phyloP scores from a whole-genome alignment of 768 basidiomycete genomes.

The Chlorophyllum brunneum region DNA sequence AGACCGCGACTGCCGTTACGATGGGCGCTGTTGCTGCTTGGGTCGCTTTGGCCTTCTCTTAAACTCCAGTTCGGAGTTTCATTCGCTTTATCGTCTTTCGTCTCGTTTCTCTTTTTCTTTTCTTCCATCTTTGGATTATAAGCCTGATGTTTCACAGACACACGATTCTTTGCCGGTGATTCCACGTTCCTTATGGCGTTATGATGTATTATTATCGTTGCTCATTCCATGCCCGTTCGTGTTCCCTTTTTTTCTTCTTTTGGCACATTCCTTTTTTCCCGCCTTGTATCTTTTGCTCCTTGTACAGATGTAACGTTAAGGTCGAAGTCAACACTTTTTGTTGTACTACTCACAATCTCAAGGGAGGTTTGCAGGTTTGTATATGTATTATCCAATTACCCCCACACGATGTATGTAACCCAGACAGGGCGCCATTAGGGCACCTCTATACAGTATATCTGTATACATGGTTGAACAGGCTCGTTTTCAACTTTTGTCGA shows the following conservation, averaged over 20 bases:
- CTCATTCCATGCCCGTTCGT: no score
- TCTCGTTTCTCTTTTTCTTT: background rate
- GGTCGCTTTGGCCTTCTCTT: constrained; percentile 69
- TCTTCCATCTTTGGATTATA: no score
- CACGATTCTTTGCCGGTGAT: no score
- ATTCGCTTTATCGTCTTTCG: background rate
- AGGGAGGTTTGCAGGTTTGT: background rate
- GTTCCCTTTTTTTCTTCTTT: background rate
- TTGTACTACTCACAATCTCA: background rate
- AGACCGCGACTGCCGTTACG: constrained; percentile 59
- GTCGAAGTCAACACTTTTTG: background rate
- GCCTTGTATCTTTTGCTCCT: background rate
- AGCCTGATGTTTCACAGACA: no score
- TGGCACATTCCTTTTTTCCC: background rate
- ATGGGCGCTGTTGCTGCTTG: constrained; percentile 71
- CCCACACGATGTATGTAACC: no score
- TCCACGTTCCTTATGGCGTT: no score
- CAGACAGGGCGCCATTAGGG: no score
- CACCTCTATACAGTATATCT: no score
- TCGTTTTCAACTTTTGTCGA: no score
- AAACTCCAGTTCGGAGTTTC: background rate
- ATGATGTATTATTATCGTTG: no score
- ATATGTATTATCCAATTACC: background rate
- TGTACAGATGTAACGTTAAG: no score
- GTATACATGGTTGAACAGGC: no score